phyloP scores from a whole-genome alignment of 2,329 filamentous ascomycete species.

The Drechslera avenae region DNA sequence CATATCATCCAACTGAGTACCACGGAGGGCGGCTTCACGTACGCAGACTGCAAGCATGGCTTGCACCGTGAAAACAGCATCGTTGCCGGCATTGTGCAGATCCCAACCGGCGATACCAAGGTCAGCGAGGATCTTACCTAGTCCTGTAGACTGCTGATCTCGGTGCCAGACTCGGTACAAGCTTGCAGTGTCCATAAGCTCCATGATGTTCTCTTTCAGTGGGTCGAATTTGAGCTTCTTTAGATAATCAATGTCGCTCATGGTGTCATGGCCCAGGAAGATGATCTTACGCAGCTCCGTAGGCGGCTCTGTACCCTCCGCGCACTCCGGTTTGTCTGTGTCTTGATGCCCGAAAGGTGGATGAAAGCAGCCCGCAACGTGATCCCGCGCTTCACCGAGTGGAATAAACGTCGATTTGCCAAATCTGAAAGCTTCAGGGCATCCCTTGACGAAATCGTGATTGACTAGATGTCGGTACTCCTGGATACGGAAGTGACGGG shows the following conservation, averaged over 20 bases:
- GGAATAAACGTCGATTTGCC: constrained; percentile 64
- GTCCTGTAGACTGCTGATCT: constrained; percentile 58
- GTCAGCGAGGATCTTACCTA: constrained; percentile 66
- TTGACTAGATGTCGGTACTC: constrained; percentile 74
- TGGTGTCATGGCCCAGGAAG: constrained; percentile 77
- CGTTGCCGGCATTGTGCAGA: constrained; percentile 88
- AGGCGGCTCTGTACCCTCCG: constrained; percentile 34
- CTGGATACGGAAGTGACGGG: constrained; percentile 75
- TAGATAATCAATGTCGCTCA: constrained; percentile 72
- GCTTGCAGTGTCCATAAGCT: constrained; percentile 72
- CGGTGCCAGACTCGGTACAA: constrained; percentile 70
- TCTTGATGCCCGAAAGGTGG: constrained; percentile 56
- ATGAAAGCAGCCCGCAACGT: constrained; percentile 61
- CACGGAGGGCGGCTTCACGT: constrained; percentile 48
- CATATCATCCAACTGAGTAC: constrained; percentile 29
- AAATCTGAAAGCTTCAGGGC: constrained; percentile 76
- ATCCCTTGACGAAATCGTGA: constrained; percentile 69
- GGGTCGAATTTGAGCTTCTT: constrained; percentile 67
- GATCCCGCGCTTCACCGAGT: constrained; percentile 51
- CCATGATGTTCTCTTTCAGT: constrained; percentile 61
- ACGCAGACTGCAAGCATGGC: constrained; percentile 70
- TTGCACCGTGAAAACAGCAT: constrained; percentile 78
- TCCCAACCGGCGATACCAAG: constrained; percentile 67
- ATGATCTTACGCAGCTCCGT: constrained; percentile 64
- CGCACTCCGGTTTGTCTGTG: constrained; percentile 4